Evolutionary conservation across 2,329 filamentous ascomycete species (phyloP), one percentile per base, ranked within the genome.

Genomic region (Corniculantispora saksenae): DNA sequence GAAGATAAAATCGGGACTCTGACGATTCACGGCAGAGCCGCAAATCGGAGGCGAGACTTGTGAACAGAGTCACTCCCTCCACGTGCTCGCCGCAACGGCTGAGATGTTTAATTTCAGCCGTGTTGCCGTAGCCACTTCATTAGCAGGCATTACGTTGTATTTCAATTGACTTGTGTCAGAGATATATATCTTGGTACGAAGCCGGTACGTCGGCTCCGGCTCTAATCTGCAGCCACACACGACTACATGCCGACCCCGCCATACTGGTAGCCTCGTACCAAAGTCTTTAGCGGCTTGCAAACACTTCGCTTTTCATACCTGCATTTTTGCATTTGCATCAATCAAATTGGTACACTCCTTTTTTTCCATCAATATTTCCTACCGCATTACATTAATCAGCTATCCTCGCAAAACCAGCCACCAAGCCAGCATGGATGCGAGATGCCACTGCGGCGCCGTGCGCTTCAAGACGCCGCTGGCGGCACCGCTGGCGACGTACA

Each of bases 371-470:
- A 25, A 56, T 27, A 21, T 56, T 27, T 40, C 5, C 15, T 29
- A 3, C 10, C n/a, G 17, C 32, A 17, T 29, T 54, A 6, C 27
- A 4, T 32, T 43, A 43, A 3, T 43, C 38, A 7, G 38, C 9
- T 32, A 43, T 43, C 3, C 38, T 43, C 38, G 10, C 3, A 13
- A 29, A 48, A 40, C 27, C 19, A 47, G 8, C 32, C 32, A 59
- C 29, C 29, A 58, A 43, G 29, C 17, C 63, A 70, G 27, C 54
- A 89, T 89, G 86, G 81, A 89, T 63, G 85, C 81, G 32, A 78
- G 79, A 61, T 91, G 89, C 73, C 87, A 91, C 74, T 92, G 90
- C 78, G 86, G 87, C 61, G 77, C 83, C 19, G 82, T 91, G 61
- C 72, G 73, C 45, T 91, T 91, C 79, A 84, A 80, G 67, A 90